These are phyloP conservation scores for Rhynchospora pubera DNA, from an alignment of 176 grass and related monocot genomes.

Conservation along the genomic window DNA sequence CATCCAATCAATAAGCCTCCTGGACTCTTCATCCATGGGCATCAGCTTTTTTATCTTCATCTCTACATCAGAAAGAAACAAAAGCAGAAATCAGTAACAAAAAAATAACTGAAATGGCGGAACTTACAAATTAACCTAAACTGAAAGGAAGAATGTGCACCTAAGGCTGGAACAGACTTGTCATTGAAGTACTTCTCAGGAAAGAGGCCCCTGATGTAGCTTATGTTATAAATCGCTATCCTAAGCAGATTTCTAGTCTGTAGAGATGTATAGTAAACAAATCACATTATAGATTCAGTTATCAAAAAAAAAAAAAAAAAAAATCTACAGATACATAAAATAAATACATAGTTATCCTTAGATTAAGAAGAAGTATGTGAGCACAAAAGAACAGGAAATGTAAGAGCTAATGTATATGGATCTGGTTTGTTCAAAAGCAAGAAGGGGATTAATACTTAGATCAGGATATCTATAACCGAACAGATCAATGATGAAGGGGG, in stretches of 20 bases:
- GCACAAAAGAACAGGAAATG: slow-evolving; percentile 1
- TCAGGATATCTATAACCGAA: slow-evolving; percentile 6
- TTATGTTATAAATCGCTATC: slow-evolving; percentile 97
- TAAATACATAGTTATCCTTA: not conserved
- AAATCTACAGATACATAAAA: not conserved
- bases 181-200: slow-evolving; percentile 98
- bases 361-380: not conserved
- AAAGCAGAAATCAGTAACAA: not conserved
- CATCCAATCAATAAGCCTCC: slow-evolving; percentile 98
- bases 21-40: slow-evolving; percentile 89
- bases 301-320: too few species aligned
- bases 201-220: slow-evolving; percentile 95
- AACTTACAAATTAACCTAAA: not conserved
- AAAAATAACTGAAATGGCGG: not conserved
- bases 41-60: slow-evolving; percentile 99
- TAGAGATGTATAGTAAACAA: slow-evolving; percentile 1
- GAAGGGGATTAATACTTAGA: not conserved
- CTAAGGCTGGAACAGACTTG: slow-evolving; percentile 95
- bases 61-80: slow-evolving; percentile 39
- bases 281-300: not conserved
- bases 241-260: slow-evolving; percentile 97
- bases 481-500: not conserved
- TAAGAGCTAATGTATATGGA: not conserved
- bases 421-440: not conserved
- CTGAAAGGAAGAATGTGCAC: slow-evolving; percentile 29